These are phyloP conservation scores for Cladosporium sp. DNA, from an alignment of 2,329 filamentous ascomycete species.

Conservation along the genomic window DNA sequence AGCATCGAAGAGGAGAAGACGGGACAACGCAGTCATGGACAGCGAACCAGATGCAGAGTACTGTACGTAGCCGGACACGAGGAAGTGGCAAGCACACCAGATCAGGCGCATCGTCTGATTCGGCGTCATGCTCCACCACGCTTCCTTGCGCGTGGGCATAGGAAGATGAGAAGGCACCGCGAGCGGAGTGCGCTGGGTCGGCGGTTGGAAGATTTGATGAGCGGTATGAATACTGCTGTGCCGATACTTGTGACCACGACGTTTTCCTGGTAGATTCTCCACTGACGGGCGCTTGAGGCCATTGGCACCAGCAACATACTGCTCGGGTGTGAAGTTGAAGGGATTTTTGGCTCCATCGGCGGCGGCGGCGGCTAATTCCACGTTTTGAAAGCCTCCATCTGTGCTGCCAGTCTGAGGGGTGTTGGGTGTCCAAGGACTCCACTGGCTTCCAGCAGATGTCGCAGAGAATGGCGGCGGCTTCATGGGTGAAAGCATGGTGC, in stretches of 20 bases:
- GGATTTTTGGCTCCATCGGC: conserved; percentile 52
- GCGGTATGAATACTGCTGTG: conserved; percentile 77
- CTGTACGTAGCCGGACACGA: conserved; percentile 77
- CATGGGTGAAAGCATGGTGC: conserved; percentile 27
- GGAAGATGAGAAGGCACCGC: conserved; percentile 88
- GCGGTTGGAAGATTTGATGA: conserved; percentile 86
- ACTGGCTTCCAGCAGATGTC: conserved; percentile 22
- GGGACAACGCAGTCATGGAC: conserved; percentile 85
- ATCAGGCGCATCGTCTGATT: conserved; percentile 77
- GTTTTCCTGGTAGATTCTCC: conserved; percentile 55
- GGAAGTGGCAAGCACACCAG: conserved; percentile 87
- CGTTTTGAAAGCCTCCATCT: conserved; percentile 26
- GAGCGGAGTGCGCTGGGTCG: conserved; percentile 78
- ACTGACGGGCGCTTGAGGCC: conserved; percentile 5
- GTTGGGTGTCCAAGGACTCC: conserved; percentile 25
- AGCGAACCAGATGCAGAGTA: conserved; percentile 81
- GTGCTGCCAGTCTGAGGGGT: conserved; percentile 30
- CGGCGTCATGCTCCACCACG: conserved; percentile 80
- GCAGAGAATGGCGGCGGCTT: conserved; percentile 24
- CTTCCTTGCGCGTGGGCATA: conserved; percentile 83
- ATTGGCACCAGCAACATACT: conserved; percentile 36
- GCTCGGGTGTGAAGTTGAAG: conserved; percentile 84
- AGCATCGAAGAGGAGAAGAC: conserved; percentile 92
- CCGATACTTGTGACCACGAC: conserved; percentile 95
- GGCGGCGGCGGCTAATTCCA: conserved; percentile 20